Percentiles rank a stretch among this genome's conserved stretches.
phyloP scores from a whole-genome alignment of 805 yeast genomes.

The Nakazawaea siamensis region DNA sequence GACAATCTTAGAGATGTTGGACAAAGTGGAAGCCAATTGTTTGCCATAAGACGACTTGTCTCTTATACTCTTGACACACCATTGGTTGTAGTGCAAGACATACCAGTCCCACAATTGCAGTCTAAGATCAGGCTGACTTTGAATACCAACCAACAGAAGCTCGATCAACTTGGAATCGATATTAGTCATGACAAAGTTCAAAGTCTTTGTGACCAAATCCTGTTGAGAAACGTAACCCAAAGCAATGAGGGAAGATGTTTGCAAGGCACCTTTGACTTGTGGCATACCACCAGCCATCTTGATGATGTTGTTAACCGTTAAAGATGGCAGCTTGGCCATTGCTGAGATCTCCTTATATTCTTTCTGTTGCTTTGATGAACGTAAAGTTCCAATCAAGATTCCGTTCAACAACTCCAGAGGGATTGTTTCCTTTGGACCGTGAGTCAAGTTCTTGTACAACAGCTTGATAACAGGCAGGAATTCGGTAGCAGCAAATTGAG shows the following conservation, averaged over 20 bases:
- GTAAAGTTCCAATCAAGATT: constrained; percentile 27
- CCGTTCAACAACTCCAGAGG: constrained; percentile 44
- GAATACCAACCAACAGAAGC: constrained; percentile 47
- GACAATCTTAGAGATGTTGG: constrained; percentile 32
- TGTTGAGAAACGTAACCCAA: constrained; percentile 39
- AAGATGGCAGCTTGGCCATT: constrained; percentile 41
- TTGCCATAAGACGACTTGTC: constrained; percentile 37
- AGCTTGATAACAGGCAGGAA: constrained; percentile 26
- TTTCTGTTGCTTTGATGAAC: constrained; percentile 31
- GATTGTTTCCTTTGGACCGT: constrained; percentile 42
- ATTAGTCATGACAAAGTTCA: constrained; percentile 50
- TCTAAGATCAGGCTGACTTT: constrained; percentile 19
- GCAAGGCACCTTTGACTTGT: constrained; percentile 27
- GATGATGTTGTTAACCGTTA: constrained; percentile 32
- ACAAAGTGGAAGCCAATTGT: constrained; percentile 35
- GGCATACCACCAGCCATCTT: constrained; percentile 13
- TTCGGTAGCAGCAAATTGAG: constrained; percentile 18
- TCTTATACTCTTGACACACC: constrained; percentile 40
- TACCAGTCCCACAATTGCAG: constrained; percentile 50
- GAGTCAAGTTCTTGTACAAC: constrained; percentile 39
- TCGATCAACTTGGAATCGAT: constrained; percentile 49
- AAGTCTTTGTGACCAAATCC: constrained; percentile 41
- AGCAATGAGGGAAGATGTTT: constrained; percentile 47
- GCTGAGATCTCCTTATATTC: constrained; percentile 55
- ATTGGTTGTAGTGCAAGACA: constrained; percentile 38